Percentiles rank a stretch among this genome's conserved stretches.
Evolutionary conservation across 129 eudicot genomes (phyloP).

Genomic region (Erigeron canadensis): DNA sequence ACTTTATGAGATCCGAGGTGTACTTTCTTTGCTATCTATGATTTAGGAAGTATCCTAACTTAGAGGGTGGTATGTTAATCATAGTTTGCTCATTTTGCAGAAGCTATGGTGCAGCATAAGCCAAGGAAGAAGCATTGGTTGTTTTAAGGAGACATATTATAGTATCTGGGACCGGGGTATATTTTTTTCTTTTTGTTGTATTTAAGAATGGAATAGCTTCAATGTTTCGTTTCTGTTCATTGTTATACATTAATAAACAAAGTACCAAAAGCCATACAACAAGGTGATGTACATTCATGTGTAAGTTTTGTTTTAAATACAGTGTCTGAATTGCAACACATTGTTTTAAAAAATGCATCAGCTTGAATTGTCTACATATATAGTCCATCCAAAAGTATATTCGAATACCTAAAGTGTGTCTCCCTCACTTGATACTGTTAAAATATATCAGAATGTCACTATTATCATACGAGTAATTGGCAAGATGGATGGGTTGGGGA

Average conservation of each 20-base stretch:
- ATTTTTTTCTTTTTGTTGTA: not conserved
- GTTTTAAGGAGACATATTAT: conserved; percentile 36
- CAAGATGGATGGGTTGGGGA: no score
- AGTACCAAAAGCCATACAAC: not conserved
- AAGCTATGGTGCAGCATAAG: conserved; percentile 50
- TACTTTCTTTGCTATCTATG: not conserved
- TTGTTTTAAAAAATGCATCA: not conserved
- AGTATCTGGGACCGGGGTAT: not conserved
- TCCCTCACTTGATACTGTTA: no score
- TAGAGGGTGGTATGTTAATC: conserved; percentile 14
- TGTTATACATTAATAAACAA: conserved; percentile 23
- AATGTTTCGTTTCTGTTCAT: conserved; percentile 13
- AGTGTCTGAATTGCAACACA: not conserved
- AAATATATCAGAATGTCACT: no score
- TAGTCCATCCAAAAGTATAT: no score
- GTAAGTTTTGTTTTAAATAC: conserved; percentile 14
- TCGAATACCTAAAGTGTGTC: no score
- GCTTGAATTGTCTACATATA: no score
- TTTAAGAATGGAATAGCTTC: conserved; percentile 16
- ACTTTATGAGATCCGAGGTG: conserved; percentile 66
- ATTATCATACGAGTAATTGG: no score
- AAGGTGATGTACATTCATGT: conserved; percentile 23
- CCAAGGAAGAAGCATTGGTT: conserved; percentile 83
- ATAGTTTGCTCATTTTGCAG: conserved; percentile 34
- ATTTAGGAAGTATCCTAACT: not conserved